A percentile compares a stretch with the other conserved stretches of the same genome.
Conservation (phyloP, 2,329 filamentous ascomycete species). For the Arthrocladium fulminans region DNA sequence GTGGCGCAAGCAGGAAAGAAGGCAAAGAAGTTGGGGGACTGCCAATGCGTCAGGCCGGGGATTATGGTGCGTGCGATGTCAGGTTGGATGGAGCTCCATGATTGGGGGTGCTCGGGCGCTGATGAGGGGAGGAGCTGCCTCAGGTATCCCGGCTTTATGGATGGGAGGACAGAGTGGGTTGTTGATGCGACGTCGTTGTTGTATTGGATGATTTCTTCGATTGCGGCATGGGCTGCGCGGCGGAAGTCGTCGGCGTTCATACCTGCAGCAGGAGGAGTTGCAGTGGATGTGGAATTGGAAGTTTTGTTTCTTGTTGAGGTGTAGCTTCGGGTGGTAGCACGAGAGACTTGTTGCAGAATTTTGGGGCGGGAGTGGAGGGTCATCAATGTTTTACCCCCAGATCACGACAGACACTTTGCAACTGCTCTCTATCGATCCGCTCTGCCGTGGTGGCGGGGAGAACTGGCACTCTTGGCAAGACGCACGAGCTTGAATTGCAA, state of each 20-base stretch:
- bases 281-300: neutral
- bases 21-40: constrained; percentile 89
- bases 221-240: constrained; percentile 63
- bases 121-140: constrained; percentile 64
- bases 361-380: neutral
- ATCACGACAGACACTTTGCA: no score
- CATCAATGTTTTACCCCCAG: no score
- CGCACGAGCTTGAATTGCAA: no score
- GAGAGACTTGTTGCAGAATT: neutral
- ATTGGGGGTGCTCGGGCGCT: constrained; percentile 58
- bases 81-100: constrained; percentile 67
- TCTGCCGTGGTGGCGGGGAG: neutral
- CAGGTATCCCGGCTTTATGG: constrained; percentile 77
- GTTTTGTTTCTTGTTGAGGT: neutral
- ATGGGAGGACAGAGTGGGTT: constrained; percentile 62
- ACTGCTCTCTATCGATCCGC: no score
- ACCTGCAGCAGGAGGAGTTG: neutral
- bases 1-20: constrained; percentile 81
- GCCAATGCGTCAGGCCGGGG: constrained; percentile 90
- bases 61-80: constrained; percentile 83
- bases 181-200: constrained; percentile 58
- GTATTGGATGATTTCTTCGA: constrained; percentile 81
- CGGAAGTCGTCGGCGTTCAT: constrained; percentile 79
- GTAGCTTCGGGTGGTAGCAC: neutral
- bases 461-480: neutral